Evolutionary conservation across 179 eudicot genomes (phyloP), one percentile per base, ranked within the genome.

Genomic region (Monotropa hypopitys): DNA sequence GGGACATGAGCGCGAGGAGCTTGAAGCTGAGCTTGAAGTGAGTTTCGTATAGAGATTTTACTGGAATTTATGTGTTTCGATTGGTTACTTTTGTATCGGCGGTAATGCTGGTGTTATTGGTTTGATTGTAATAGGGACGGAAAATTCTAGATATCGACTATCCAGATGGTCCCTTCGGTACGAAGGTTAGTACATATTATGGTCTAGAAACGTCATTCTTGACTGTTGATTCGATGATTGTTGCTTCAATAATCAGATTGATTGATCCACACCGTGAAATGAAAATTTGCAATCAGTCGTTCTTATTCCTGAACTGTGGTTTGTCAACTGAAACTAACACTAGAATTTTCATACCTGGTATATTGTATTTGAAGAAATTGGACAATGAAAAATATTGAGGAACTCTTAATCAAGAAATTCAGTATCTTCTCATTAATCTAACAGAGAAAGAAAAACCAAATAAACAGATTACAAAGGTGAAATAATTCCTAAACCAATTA

Each of bases 1-100:
- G 65, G 98, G 98, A 32, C 98, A 94, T 49, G 97, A 94, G 79
- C 91, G 91, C 13, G 96, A 92, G 57, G 98, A 94, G 86, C 89
- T 94, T 32, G 89, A 87, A 84, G 98, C 98, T 71, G 92, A 88
- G 78, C 89, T 94, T 76, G 66, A 87, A 88, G 98, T 88, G 54
- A 79, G 83, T 78, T 40, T 5, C 2, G 3, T 42, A 3, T 32
- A 40, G 0, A 10, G 18, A 40, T 43, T 7, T 59, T 32, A 26
- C 23, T 18, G 35, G 21, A 43, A 43, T 50, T 18, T 30, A 28
- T 18, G 49, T 63, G 2, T 59, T 73, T 61, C 23, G 61, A 7
- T 76, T 43, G 12, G 0, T 12, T 40, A n/a, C 75, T 26, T 21
- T 54, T 33, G 74, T 75, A 15, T 46, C 15, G 21, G 47, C n/a